phyloP scores from a whole-genome alignment of 352 stramenopile genomes.

The Globisporangium paddicum region DNA sequence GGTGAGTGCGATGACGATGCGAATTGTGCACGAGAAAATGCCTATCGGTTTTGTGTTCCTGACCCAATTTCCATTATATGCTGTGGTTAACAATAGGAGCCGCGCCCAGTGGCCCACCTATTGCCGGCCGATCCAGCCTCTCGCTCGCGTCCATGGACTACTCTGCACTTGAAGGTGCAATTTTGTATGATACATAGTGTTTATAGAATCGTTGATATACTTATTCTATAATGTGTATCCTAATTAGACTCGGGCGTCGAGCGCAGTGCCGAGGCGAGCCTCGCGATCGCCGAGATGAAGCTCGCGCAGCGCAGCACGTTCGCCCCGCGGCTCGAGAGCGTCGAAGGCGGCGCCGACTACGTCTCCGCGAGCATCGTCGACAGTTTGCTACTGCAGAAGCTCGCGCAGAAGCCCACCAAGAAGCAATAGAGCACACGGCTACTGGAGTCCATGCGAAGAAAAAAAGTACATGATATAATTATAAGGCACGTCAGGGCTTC shows the following conservation, averaged over 20 bases:
- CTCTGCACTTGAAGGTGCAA: slow-evolving; percentile 13
- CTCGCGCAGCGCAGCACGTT: slow-evolving; percentile 49
- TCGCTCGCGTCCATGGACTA: slow-evolving; percentile 33
- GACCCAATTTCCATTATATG: too few relatives aligned
- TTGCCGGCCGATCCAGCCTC: slow-evolving; percentile 26
- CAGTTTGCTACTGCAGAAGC: slow-evolving; percentile 54
- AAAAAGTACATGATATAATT: background rate
- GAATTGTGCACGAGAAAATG: too few relatives aligned
- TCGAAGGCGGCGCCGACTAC: slow-evolving; percentile 77
- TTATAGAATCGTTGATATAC: background rate
- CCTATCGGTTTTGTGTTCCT: too few relatives aligned
- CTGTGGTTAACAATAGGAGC: too few relatives aligned
- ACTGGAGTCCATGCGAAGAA: background rate
- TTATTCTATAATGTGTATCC: background rate
- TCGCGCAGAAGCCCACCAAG: slow-evolving; percentile 6
- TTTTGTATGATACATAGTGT: too few relatives aligned
- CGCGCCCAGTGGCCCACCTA: background rate
- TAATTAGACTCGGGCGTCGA: slow-evolving; percentile 4
- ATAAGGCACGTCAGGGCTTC: background rate
- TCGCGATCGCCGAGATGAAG: slow-evolving; percentile 66
- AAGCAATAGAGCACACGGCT: background rate
- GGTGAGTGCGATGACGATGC: background rate
- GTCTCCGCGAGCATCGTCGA: slow-evolving; percentile 79
- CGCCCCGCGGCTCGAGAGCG: slow-evolving; percentile 45
- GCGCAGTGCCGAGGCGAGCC: slow-evolving; percentile 36